Evolutionary conservation across 768 basidiomycete species (phyloP).

Genomic region (Suillus placidus): DNA sequence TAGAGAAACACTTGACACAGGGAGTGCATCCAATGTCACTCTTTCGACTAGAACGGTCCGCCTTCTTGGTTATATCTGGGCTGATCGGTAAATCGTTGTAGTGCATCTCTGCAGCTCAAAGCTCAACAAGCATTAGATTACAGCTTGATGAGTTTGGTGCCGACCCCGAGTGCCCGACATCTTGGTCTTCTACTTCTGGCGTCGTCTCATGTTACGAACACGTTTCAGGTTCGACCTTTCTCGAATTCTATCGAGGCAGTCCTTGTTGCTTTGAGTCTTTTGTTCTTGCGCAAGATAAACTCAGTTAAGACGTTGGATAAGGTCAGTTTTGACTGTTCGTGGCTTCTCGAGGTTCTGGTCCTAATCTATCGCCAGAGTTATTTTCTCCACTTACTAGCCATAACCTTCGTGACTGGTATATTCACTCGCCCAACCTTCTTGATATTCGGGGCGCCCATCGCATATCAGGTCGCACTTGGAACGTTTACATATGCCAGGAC

Average conservation of each 20-base stretch:
- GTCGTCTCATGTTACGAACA: conserved; percentile 39
- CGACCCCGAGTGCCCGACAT: conserved; percentile 20
- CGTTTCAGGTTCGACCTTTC: conserved; percentile 44
- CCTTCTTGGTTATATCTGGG: conserved; percentile 35
- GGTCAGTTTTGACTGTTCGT: background rate
- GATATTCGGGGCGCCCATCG: conserved; percentile 36
- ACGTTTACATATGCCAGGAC: conserved; percentile 18
- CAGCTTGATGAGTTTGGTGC: conserved; percentile 25
- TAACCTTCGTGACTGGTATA: conserved; percentile 30
- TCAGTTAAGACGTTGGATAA: background rate
- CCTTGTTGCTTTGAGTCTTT: conserved; percentile 33
- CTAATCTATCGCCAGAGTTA: background rate
- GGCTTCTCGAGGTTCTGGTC: too few species aligned
- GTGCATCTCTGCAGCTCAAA: background rate
- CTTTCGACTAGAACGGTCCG: conserved; percentile 34
- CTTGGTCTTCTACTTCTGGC: conserved; percentile 33
- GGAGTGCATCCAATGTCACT: conserved; percentile 20
- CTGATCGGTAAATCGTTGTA: conserved; percentile 32
- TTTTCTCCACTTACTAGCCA: conserved; percentile 27
- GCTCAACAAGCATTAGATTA: conserved; percentile 26
- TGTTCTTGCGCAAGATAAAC: conserved; percentile 25
- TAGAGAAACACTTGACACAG: conserved; percentile 17
- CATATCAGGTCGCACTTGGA: conserved; percentile 26
- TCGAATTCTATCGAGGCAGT: conserved; percentile 41
- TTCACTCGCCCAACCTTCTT: conserved; percentile 42